phyloP scores from a whole-genome alignment of 1,284 basidiomycete species.

The Stygiomarasmius scandens region DNA sequence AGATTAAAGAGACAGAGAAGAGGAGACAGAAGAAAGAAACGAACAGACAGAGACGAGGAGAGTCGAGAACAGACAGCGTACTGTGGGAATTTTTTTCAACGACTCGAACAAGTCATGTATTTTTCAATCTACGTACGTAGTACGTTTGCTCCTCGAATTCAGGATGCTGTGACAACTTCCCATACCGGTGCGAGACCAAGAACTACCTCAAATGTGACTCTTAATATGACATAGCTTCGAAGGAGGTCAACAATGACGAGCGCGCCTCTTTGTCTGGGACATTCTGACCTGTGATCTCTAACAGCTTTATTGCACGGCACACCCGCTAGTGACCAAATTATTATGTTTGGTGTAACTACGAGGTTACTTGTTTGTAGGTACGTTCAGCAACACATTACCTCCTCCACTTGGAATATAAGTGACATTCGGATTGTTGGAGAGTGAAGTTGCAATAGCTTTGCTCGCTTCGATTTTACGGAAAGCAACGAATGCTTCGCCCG shows the following conservation, averaged over 20 bases:
- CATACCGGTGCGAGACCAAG: too few species aligned
- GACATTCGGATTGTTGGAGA: constrained; percentile 81
- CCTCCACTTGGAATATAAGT: constrained; percentile 84
- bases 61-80: constrained; percentile 44
- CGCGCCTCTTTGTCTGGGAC: too few species aligned
- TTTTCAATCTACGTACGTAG: not conserved
- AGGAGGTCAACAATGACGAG: too few species aligned
- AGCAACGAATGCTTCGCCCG: constrained; percentile 94
- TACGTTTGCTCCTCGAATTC: too few species aligned
- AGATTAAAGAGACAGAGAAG: constrained; percentile 45
- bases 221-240: too few species aligned
- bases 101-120: not conserved
- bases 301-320: too few species aligned
- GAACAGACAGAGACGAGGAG: constrained; percentile 45
- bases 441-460: constrained; percentile 91
- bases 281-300: too few species aligned
- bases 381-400: constrained; percentile 82
- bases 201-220: too few species aligned
- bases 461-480: constrained; percentile 97
- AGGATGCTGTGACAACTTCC: too few species aligned
- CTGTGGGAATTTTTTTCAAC: constrained; percentile 3
- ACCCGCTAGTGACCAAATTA: too few species aligned
- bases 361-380: constrained; percentile 60
- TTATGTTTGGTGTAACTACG: too few species aligned
- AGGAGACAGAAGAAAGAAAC: constrained; percentile 38